These are phyloP conservation scores for Mucor indicus DNA, from an alignment of 371 early-diverging fungal genomes.

Conservation along the genomic window DNA sequence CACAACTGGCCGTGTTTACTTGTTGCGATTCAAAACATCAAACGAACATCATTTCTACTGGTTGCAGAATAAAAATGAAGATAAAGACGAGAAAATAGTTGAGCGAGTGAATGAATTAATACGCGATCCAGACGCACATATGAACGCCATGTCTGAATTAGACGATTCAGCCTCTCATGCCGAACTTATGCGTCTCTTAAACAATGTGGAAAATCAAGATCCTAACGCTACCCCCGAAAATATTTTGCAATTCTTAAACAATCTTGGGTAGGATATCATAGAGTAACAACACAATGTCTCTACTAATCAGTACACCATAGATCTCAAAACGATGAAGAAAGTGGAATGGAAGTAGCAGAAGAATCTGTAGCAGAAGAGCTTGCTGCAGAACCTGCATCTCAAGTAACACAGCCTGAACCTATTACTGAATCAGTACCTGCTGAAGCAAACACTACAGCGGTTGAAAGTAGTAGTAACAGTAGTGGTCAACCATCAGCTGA, in stretches of 20 bases:
- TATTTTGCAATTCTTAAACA: conserved; percentile 44
- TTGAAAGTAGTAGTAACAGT: background rate
- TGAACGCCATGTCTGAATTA: conserved; percentile 5
- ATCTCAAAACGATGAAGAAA: conserved; percentile 10
- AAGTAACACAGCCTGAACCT: background rate
- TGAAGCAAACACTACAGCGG: background rate
- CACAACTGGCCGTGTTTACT: conserved; percentile 71
- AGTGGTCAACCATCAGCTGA: conserved; percentile 5
- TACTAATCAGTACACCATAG: background rate
- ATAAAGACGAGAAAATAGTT: conserved; percentile 53
- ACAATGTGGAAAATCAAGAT: conserved; percentile 21
- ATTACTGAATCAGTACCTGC: background rate
- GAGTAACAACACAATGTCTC: background rate
- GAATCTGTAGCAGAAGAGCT: background rate
- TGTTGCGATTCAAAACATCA: conserved; percentile 72
- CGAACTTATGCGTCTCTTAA: conserved; percentile 24
- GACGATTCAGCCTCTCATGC: conserved; percentile 20
- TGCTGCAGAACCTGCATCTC: background rate
- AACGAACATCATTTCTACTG: conserved; percentile 75
- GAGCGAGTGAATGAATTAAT: conserved; percentile 57
- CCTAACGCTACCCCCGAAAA: conserved; percentile 44
- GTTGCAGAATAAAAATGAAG: conserved; percentile 70
- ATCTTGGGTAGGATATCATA: conserved; percentile 5
- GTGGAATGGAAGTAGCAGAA: conserved; percentile 2
- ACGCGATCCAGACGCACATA: conserved; percentile 36